Conservation (phyloP, 73 alveolate genomes). For the Tetrahymena borealis region DNA sequence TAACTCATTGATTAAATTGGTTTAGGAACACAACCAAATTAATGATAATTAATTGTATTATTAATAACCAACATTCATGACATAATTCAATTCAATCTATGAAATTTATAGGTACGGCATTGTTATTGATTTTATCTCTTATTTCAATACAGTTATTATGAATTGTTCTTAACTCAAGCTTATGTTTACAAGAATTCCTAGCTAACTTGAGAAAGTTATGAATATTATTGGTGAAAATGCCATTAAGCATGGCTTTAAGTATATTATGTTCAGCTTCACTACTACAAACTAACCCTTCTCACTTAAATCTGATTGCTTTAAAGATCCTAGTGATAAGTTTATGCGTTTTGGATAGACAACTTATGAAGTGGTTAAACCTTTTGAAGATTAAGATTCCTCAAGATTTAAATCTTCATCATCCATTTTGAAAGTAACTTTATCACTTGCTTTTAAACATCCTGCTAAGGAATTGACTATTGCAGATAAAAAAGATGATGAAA, state of each 20-base stretch:
- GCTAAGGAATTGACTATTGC: neutral
- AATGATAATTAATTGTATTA: too few relatives aligned
- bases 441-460: neutral
- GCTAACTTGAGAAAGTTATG: neutral
- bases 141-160: neutral
- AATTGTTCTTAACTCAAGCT: neutral
- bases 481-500: neutral
- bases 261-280: neutral
- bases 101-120: neutral
- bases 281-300: neutral
- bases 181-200: neutral
- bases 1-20: neutral
- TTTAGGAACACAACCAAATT: neutral
- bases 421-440: neutral
- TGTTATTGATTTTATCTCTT: neutral
- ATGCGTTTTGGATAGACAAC: neutral
- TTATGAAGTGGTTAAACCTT: neutral
- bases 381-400: neutral
- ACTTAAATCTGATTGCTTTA: neutral
- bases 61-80: neutral
- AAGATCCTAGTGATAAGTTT: neutral
- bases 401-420: neutral
- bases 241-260: neutral
- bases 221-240: neutral
- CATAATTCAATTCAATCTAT: neutral